Percentiles rank a stretch among this genome's conserved stretches.
These are phyloP conservation scores for Aspergillus ustus DNA, from an alignment of 2,329 filamentous ascomycete species.

Conservation along the genomic window DNA sequence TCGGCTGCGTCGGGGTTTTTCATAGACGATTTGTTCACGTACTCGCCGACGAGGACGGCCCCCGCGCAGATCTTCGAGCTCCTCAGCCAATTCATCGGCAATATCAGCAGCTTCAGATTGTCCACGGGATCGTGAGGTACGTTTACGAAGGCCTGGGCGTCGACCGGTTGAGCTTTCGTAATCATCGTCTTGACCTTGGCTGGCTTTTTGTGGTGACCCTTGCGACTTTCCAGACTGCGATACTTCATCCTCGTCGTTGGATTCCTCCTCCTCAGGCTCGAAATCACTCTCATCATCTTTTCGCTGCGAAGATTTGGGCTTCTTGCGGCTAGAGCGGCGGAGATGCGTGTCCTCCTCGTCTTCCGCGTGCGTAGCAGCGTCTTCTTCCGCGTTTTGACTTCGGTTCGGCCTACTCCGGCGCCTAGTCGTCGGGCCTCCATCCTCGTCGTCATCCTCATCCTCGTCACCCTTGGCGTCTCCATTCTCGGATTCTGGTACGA, in stretches of 20 bases:
- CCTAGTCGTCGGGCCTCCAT: slow-evolving; percentile 57
- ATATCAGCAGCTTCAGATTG: slow-evolving; percentile 53
- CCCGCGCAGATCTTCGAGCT: slow-evolving; percentile 58
- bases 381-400: slow-evolving; percentile 31
- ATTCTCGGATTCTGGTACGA: slow-evolving; percentile 49
- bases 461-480: slow-evolving; percentile 38
- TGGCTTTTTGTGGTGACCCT: slow-evolving; percentile 47
- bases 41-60: slow-evolving; percentile 47
- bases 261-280: slow-evolving; percentile 62
- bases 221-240: slow-evolving; percentile 57
- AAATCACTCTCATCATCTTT: slow-evolving; percentile 66
- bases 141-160: slow-evolving; percentile 57
- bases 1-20: slow-evolving; percentile 58
- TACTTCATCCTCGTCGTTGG: slow-evolving; percentile 56
- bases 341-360: slow-evolving; percentile 33
- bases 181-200: slow-evolving; percentile 50
- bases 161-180: slow-evolving; percentile 54
- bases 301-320: slow-evolving; percentile 48
- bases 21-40: slow-evolving; percentile 42
- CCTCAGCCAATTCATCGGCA: slow-evolving; percentile 63
- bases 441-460: slow-evolving; percentile 55
- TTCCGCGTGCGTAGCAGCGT: slow-evolving; percentile 19
- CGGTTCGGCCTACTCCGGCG: slow-evolving; percentile 43
- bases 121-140: slow-evolving; percentile 52
- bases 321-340: slow-evolving; percentile 47